These are phyloP conservation scores for Blastobotrys mokoenaii DNA, from an alignment of 805 yeast species.

Conservation along the genomic window DNA sequence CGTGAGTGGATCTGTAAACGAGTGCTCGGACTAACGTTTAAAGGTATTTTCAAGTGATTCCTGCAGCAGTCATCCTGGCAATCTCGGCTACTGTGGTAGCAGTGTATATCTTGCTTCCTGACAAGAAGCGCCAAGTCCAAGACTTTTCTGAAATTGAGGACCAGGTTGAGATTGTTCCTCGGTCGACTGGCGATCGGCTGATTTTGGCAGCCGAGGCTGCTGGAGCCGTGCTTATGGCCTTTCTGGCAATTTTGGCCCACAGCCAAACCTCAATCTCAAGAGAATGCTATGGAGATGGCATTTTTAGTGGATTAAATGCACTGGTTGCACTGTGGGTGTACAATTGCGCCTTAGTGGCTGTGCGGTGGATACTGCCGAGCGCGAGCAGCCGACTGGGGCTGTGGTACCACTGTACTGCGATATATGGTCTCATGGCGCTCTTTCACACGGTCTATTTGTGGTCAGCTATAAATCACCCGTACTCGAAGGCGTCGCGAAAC, in stretches of 20 bases:
- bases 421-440: conserved; percentile 17
- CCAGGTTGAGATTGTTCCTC: conserved; percentile 15
- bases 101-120: too few species aligned
- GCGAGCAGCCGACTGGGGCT: conserved; percentile 9
- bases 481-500: conserved; percentile 14
- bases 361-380: conserved; percentile 12
- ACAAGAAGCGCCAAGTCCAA: too few species aligned
- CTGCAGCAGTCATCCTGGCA: too few species aligned
- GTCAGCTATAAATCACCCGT: conserved; percentile 19
- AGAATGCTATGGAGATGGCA: conserved; percentile 10
- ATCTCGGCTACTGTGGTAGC: too few species aligned
- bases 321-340: conserved; percentile 19
- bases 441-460: conserved; percentile 18
- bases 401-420: conserved; percentile 22
- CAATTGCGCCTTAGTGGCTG: conserved; percentile 15
- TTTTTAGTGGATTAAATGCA: conserved; percentile 5
- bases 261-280: conserved; percentile 6
- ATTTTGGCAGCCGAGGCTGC: conserved; percentile 22
- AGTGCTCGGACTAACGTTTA: too few species aligned
- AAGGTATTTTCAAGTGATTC: too few species aligned
- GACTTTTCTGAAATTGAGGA: too few species aligned
- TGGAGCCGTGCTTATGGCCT: conserved; percentile 14
- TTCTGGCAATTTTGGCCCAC: conserved; percentile 15
- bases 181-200: conserved; percentile 20
- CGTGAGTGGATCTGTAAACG: too few species aligned